Evolutionary conservation across 1,284 basidiomycete genomes (phyloP).

Genomic region (Ganoderma boninense): DNA sequence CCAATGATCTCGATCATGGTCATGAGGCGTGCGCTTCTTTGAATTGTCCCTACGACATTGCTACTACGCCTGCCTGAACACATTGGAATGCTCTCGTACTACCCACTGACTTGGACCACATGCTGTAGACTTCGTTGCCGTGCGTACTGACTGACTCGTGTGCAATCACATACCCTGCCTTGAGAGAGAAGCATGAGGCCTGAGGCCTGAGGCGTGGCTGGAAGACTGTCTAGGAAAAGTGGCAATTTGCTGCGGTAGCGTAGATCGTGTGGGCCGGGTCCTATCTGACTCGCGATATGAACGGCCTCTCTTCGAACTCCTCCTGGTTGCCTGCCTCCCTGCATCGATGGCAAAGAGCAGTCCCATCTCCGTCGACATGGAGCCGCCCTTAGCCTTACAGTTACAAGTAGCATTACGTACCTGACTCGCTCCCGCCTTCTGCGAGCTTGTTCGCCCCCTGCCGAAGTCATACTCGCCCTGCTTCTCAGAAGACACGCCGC

Average conservation of each 20-base stretch:
- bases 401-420: background rate
- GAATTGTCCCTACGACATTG: background rate
- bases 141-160: conserved; percentile 1
- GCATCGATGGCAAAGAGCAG: background rate
- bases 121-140: conserved; percentile 7
- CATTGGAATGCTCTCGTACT: conserved; percentile 8
- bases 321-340: background rate
- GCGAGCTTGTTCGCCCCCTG: background rate
- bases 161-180: background rate
- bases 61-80: background rate
- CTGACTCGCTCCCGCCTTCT: background rate
- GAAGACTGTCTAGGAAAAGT: background rate
- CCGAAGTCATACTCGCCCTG: background rate
- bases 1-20: background rate
- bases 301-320: background rate
- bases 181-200: background rate
- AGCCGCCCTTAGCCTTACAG: background rate
- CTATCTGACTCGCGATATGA: background rate
- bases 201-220: background rate
- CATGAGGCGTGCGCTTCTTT: background rate
- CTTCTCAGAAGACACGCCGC: background rate
- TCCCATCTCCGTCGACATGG: too few relatives aligned
- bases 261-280: background rate
- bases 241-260: background rate
- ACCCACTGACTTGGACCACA: background rate